Evolutionary conservation across 257 asterid species (phyloP).

Genomic region (Solanum lycopersicoides): DNA sequence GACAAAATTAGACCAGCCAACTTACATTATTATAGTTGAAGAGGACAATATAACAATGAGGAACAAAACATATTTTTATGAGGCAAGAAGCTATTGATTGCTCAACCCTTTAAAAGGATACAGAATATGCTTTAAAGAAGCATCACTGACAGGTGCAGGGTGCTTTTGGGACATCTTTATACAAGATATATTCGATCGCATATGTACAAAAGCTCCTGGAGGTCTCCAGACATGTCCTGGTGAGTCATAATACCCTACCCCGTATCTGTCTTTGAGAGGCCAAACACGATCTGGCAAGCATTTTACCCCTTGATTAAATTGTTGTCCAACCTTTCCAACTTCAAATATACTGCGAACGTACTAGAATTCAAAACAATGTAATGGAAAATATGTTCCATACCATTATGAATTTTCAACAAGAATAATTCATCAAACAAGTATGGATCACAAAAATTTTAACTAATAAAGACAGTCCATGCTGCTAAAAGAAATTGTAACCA

Average conservation of each 20-base stretch:
- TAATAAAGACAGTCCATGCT: neutral
- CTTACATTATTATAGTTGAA: neutral
- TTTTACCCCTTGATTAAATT: constrained; percentile 17
- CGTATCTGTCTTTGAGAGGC: constrained; percentile 33
- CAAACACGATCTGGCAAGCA: constrained; percentile 36
- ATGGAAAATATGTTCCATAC: neutral
- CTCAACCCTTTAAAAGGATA: constrained; percentile 47
- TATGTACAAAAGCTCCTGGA: constrained; percentile 4
- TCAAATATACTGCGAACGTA: constrained; percentile 37
- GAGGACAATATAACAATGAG: neutral
- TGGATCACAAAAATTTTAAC: neutral
- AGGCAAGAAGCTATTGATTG: neutral
- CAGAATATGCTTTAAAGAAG: constrained; percentile 37
- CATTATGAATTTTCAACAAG: neutral
- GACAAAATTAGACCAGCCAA: neutral
- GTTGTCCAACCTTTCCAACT: constrained; percentile 38
- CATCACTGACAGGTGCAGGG: constrained; percentile 17
- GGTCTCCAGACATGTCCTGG: constrained; percentile 38
- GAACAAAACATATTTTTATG: neutral
- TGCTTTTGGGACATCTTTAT: constrained; percentile 36
- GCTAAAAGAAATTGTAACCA: neutral
- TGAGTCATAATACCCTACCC: constrained; percentile 18
- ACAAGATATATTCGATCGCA: constrained; percentile 70
- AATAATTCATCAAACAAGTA: neutral
- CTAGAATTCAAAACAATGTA: constrained; percentile 15